These are phyloP conservation scores for Chondrostereum purpureum DNA, from an alignment of 1,284 basidiomycete species.

Conservation along the genomic window DNA sequence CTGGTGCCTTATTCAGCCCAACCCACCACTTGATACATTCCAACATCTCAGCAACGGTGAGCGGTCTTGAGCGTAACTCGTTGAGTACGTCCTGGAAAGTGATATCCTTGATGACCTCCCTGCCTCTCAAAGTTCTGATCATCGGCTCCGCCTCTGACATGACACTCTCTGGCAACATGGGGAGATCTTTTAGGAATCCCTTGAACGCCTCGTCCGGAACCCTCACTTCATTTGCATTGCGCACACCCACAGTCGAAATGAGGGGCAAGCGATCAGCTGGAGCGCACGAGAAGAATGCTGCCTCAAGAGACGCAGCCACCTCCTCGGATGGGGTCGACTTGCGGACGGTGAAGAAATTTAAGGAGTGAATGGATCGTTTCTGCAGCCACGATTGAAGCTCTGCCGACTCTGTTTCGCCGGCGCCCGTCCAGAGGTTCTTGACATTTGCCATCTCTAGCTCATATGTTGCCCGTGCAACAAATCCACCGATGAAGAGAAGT, in stretches of 20 bases:
- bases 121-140: constrained; percentile 58
- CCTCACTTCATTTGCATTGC: constrained; percentile 66
- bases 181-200: constrained; percentile 76
- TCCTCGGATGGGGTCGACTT: constrained; percentile 82
- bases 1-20: constrained; percentile 45
- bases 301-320: constrained; percentile 76
- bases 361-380: constrained; percentile 71
- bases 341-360: constrained; percentile 88
- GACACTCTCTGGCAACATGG: constrained; percentile 68
- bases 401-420: constrained; percentile 19
- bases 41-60: constrained; percentile 71
- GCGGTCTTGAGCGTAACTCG: constrained; percentile 71
- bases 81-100: constrained; percentile 81
- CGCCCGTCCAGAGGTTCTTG: constrained; percentile 44
- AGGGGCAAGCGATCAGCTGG: constrained; percentile 53
- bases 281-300: constrained; percentile 75
- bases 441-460: constrained; percentile 75
- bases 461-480: constrained; percentile 79
- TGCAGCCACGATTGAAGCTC: constrained; percentile 48
- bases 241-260: constrained; percentile 77
- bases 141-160: constrained; percentile 60
- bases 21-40: constrained; percentile 92
- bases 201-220: constrained; percentile 72
- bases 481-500: constrained; percentile 78
- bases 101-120: constrained; percentile 76